Base-by-base conservation (phyloP, 2,329 filamentous ascomycete species). In the Nemania abortiva region DNA sequence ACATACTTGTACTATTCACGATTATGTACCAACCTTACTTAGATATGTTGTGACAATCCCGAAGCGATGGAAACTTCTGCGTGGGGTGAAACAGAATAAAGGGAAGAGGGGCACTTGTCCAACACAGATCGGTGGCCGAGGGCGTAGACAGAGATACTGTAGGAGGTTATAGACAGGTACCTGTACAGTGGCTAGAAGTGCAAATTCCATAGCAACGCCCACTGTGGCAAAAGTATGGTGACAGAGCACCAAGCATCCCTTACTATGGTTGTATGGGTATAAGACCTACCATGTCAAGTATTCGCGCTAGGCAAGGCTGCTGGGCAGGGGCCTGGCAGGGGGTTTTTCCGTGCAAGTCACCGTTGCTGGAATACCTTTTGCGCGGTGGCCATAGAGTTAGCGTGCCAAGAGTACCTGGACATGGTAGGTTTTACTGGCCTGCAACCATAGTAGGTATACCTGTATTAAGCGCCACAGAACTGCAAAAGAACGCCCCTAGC, bases 61-160 rank as follows among this genome's bases (percentile, higher is more conserved):
- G 57, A 66, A 60, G 63, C 56, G 57, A 66, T 61, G 63, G 63
- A 66, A 60, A 66, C 63, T 50, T 55, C 53, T 18, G 31, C 55
- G 37, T 49, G 57, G 47, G 57, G 57, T 56, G 63, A 55, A 56
- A 66, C 63, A 57, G n/a, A n/a, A n/a, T n/a, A 34, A 66, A 61
- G 31, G 63, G 55, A 50, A 31, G 58, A 59, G 31, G 34, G 34
- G 53, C 34, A 39, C 20, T 27, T 56, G 27, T 61, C 22, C 31
- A 63, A 39, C 31, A 29, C n/a, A 57, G 49, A 62, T 66, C 65
- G 65, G 53, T 62, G 58, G 65, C 58, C 31, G 34, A 61, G 57
- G 29, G 13, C 47, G 42, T 45, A 55, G 49, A 27, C 27, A 13
- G 39, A 20, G 9, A 22, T 45, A 45, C 18, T 7, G 6, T 13